Evolutionary conservation across 352 stramenopile genomes (phyloP).

Genomic region (Pythium aristosporum): DNA sequence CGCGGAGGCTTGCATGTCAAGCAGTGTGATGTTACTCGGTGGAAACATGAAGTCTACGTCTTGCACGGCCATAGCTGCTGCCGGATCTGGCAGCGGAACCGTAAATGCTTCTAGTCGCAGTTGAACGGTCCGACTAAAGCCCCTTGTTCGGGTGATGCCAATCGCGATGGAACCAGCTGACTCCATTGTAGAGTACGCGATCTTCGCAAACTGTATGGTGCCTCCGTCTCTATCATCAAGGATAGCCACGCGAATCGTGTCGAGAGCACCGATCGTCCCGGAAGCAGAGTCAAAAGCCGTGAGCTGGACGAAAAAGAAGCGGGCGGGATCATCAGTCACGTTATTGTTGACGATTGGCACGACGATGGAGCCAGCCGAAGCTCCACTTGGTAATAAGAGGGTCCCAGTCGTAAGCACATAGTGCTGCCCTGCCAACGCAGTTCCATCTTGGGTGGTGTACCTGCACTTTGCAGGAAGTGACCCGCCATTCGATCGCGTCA

Average conservation of each 20-base stretch:
- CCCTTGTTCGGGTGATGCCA: slow-evolving; percentile 25
- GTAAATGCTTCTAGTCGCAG: slow-evolving; percentile 26
- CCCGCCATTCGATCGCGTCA: slow-evolving; percentile 37
- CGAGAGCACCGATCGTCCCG: slow-evolving; percentile 32
- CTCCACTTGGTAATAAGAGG: slow-evolving; percentile 34
- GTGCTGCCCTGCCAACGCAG: slow-evolving; percentile 32
- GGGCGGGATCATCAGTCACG: slow-evolving; percentile 44
- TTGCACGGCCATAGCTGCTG: slow-evolving; percentile 6
- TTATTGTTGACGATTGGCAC: slow-evolving; percentile 53
- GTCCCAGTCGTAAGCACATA: slow-evolving; percentile 26
- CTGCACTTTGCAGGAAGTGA: slow-evolving; percentile 35
- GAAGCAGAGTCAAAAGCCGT: slow-evolving; percentile 20
- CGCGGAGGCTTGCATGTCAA: slow-evolving; percentile 25
- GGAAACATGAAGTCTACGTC: slow-evolving; percentile 36
- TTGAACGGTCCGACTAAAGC: slow-evolving; percentile 30
- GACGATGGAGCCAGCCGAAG: slow-evolving; percentile 23
- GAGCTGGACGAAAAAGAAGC: slow-evolving; percentile 47
- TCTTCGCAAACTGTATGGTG: slow-evolving; percentile 34
- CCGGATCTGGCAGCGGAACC: slow-evolving; percentile 3
- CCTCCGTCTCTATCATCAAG: slow-evolving; percentile 52
- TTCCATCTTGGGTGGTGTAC: slow-evolving; percentile 37
- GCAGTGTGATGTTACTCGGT: slow-evolving; percentile 21
- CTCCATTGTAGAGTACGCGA: slow-evolving; percentile 33
- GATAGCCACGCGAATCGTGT: slow-evolving; percentile 34
- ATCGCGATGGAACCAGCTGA: slow-evolving; percentile 22